Base-by-base conservation (phyloP, 208 protist species). In the Crithidia fasciculata region DNA sequence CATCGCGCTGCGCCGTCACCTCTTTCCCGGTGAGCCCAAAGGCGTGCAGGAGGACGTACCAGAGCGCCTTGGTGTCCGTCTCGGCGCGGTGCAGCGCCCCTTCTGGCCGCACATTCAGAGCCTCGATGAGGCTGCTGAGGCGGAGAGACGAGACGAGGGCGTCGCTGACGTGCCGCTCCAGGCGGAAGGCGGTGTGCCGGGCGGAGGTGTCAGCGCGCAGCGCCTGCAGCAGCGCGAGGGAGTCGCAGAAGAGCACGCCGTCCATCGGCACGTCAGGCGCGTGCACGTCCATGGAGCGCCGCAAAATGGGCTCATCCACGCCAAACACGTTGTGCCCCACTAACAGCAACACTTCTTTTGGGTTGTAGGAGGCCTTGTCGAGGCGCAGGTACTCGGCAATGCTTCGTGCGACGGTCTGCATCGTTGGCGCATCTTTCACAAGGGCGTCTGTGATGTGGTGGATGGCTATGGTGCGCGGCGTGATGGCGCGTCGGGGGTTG, bases 311-410 rank as follows among this genome's bases (percentile, higher is more conserved):
- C 84, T 97, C 89, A 60, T 97, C 93, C 16, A 97, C 50, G 5
- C 78, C 56, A 69, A 95, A 95, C 8, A 93, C 90, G 69, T 95
- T 95, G 81, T 97, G 93, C 0, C 89, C 90, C 47, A 97, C 73
- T 8, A 97, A 61, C 59, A 97, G 69, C 36, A 88, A 50, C 37
- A 95, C 74, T 68, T 96, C 93, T 40, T 90, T 41, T 8, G 74
- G 56, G 57, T 90, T 75, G 49, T 71, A 43, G 7, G 87, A 76
- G 0, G 40, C 69, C 18, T 72, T 67, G 67, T 84, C 78, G 8
- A 93, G 79, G 5, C 89, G 85, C 69, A 97, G 83, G 71, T 84
- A 97, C 60, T 78, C 60, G 10, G 70, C 84, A 45, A 97, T 74
- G 58, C 81, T 76, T 10, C 80, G 65, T 41, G 77, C 80, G 47